Conservation (phyloP, 1,284 basidiomycete genomes). For the Wallemia mellicola region DNA sequence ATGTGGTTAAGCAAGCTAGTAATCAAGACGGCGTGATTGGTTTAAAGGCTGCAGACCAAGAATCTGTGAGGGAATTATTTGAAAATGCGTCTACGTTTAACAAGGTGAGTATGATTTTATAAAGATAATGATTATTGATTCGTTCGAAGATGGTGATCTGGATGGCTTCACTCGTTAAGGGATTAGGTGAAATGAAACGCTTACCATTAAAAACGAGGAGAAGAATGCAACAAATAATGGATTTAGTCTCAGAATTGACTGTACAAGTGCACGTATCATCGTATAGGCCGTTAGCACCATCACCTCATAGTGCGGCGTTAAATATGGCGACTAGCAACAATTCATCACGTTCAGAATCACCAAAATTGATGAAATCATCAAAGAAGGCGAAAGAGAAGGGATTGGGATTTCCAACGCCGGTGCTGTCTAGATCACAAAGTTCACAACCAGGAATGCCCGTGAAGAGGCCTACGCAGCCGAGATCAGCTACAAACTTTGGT, state of each 20-base stretch:
- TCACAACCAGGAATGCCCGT: not conserved
- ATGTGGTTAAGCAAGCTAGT: not conserved
- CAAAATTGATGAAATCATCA: too few relatives aligned
- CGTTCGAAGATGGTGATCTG: not conserved
- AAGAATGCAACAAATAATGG: not conserved
- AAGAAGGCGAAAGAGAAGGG: not conserved
- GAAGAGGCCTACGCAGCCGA: not conserved
- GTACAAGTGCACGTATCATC: slow-evolving; percentile 1
- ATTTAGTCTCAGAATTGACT: not conserved
- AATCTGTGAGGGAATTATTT: not conserved
- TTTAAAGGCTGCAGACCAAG: not conserved
- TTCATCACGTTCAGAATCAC: not conserved
- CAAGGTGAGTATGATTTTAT: not conserved
- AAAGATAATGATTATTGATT: not conserved
- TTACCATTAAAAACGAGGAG: not conserved
- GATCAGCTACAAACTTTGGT: not conserved
- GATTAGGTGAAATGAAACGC: not conserved
- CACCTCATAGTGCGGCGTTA: not conserved
- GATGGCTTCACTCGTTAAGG: not conserved
- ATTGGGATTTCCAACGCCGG: not conserved
- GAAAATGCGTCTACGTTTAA: slow-evolving; percentile 1
- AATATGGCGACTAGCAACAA: not conserved
- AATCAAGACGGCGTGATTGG: not conserved
- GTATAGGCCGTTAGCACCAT: not conserved
- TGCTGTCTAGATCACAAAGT: not conserved